These are phyloP conservation scores for Inga laurina DNA, from an alignment of 306 rosid species.

Conservation along the genomic window DNA sequence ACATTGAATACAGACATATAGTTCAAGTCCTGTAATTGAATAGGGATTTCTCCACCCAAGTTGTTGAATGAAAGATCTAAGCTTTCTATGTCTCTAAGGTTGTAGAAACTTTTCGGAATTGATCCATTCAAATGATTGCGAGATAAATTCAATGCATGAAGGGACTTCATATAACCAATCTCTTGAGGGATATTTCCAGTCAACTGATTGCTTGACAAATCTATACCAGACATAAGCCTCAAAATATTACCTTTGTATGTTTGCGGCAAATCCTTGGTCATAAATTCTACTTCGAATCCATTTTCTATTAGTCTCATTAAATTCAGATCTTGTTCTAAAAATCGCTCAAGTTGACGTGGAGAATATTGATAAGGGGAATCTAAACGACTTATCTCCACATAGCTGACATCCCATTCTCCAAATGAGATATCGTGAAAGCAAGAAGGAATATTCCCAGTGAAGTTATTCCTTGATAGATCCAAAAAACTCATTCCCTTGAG, in stretches of 20 bases:
- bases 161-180: background rate
- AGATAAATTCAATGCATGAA: conserved; percentile 25
- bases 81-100: background rate
- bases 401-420: background rate
- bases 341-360: background rate
- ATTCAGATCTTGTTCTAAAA: too few species aligned
- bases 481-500: background rate
- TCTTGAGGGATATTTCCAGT: background rate
- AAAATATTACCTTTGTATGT: background rate
- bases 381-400: too few species aligned
- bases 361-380: background rate
- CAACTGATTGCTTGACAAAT: conserved; percentile 5
- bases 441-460: background rate
- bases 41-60: background rate
- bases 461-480: background rate
- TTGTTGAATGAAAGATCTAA: background rate
- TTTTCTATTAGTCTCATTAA: rapidly evolving
- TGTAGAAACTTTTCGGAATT: background rate
- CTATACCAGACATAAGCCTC: background rate
- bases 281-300: background rate
- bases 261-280: background rate
- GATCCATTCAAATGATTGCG: conserved; percentile 10
- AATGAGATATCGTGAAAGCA: background rate
- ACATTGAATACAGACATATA: background rate
- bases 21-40: background rate